These are phyloP conservation scores for Penicillium carneum DNA, from an alignment of 2,329 filamentous ascomycete species.

Conservation along the genomic window DNA sequence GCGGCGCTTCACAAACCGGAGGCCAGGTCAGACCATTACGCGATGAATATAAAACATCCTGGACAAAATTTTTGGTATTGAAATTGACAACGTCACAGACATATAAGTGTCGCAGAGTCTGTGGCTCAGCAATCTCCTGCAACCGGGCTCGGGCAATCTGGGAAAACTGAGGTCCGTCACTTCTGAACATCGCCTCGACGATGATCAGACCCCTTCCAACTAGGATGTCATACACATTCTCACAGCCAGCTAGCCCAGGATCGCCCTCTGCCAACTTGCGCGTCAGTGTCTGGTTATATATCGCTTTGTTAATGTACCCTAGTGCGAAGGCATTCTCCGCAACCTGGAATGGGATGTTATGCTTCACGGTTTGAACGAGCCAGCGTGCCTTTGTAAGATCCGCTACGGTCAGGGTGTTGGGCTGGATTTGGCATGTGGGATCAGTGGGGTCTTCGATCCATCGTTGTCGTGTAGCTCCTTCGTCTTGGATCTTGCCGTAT, in stretches of 20 bases:
- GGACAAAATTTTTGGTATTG: background rate
- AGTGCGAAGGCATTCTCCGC: background rate
- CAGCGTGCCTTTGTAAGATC: background rate
- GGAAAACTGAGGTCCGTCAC: conserved; percentile 5
- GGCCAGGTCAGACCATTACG: background rate
- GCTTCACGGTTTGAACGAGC: background rate
- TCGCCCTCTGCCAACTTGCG: background rate
- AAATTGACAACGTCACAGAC: background rate
- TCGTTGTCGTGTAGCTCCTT: conserved; percentile 3
- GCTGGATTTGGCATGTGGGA: background rate
- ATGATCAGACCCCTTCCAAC: background rate
- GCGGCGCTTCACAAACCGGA: background rate
- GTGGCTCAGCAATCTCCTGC: background rate
- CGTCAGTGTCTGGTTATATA: background rate
- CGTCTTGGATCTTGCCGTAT: conserved; percentile 3
- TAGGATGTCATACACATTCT: background rate
- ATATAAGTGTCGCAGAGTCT: conserved; percentile 5
- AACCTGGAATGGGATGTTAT: background rate
- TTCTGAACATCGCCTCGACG: conserved; percentile 6
- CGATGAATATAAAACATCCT: background rate
- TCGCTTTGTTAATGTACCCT: background rate
- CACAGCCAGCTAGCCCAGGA: background rate
- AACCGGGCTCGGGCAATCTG: conserved; percentile 4
- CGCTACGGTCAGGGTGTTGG: background rate
- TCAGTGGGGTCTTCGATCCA: conserved; percentile 12